A percentile compares a stretch with the other conserved stretches of the same genome.
These are phyloP conservation scores for Globisporangium cylindrosporum DNA, from an alignment of 352 stramenopile species.

Conservation along the genomic window DNA sequence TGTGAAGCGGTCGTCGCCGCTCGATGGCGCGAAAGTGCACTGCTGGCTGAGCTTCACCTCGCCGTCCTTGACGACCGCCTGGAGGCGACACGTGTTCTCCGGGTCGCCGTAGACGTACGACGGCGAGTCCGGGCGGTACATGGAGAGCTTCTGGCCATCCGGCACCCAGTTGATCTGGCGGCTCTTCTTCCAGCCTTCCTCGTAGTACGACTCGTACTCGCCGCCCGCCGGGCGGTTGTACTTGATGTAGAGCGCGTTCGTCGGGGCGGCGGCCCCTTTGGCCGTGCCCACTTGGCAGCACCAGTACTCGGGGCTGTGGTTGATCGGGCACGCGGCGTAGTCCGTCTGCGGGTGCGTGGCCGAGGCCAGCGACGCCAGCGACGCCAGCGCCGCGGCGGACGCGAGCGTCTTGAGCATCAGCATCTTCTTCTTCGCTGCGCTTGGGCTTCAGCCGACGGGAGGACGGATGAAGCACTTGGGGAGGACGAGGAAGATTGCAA, in stretches of 20 bases:
- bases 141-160: conserved; percentile 37
- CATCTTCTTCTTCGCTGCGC: conserved; percentile 7
- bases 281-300: conserved; percentile 49
- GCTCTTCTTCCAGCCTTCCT: conserved; percentile 62
- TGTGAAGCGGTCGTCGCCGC: conserved; percentile 35
- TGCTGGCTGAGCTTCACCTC: conserved; percentile 33
- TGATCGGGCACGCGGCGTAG: conserved; percentile 59
- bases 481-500: conserved; percentile 18
- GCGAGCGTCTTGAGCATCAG: conserved; percentile 16
- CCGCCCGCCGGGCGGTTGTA: conserved; percentile 53
- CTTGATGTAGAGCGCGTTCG: conserved; percentile 48
- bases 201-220: conserved; percentile 50
- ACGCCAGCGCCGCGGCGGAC: conserved; percentile 14
- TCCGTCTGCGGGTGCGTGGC: conserved; percentile 50
- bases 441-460: conserved; percentile 8
- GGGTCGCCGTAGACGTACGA: conserved; percentile 53
- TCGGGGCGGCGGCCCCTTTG: conserved; percentile 26
- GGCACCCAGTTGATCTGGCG: conserved; percentile 64
- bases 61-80: conserved; percentile 27
- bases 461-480: conserved; percentile 12
- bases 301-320: conserved; percentile 50
- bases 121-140: conserved; percentile 57
- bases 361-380: conserved; percentile 25
- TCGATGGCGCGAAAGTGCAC: conserved; percentile 36
- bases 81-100: conserved; percentile 46